Percentiles rank a stretch among this genome's conserved stretches.
Conservation (phyloP, 257 asterid species). For the Vinca minor region DNA sequence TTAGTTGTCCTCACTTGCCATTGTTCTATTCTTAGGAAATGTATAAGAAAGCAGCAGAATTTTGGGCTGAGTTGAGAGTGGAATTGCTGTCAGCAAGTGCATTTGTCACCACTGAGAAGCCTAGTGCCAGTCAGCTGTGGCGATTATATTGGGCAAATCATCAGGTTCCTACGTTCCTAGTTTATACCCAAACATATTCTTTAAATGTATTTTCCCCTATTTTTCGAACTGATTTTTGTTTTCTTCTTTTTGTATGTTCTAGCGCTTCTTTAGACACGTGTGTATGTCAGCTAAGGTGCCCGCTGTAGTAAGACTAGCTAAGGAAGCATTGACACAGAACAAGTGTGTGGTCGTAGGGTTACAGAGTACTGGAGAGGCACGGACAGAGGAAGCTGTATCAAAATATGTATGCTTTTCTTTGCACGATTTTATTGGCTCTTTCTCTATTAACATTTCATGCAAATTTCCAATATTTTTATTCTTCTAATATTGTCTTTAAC, state of each 20-base stretch:
- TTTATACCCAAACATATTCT: background rate
- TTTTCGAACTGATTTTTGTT: slow-evolving; percentile 8
- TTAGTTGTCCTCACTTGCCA: slow-evolving; percentile 11
- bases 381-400: slow-evolving; percentile 91
- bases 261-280: slow-evolving; percentile 97
- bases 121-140: slow-evolving; percentile 76
- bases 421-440: background rate
- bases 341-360: slow-evolving; percentile 92
- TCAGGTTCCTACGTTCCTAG: slow-evolving; percentile 49
- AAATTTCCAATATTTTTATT: background rate
- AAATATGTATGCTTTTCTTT: slow-evolving; percentile 50
- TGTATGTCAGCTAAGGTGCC: slow-evolving; percentile 99
- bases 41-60: slow-evolving; percentile 79
- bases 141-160: slow-evolving; percentile 96
- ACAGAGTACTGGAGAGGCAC: slow-evolving; percentile 99
- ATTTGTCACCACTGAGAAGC: slow-evolving; percentile 44
- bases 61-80: slow-evolving; percentile 87
- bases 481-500: background rate
- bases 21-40: slow-evolving; percentile 53
- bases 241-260: slow-evolving; percentile 23
- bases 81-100: slow-evolving; percentile 73
- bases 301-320: slow-evolving; percentile 72
- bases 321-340: slow-evolving; percentile 62
- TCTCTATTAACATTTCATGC: background rate
- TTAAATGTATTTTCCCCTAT: background rate